These are phyloP conservation scores for Chrysoporthe puriensis DNA, from an alignment of 2,329 filamentous ascomycete genomes.

Conservation along the genomic window DNA sequence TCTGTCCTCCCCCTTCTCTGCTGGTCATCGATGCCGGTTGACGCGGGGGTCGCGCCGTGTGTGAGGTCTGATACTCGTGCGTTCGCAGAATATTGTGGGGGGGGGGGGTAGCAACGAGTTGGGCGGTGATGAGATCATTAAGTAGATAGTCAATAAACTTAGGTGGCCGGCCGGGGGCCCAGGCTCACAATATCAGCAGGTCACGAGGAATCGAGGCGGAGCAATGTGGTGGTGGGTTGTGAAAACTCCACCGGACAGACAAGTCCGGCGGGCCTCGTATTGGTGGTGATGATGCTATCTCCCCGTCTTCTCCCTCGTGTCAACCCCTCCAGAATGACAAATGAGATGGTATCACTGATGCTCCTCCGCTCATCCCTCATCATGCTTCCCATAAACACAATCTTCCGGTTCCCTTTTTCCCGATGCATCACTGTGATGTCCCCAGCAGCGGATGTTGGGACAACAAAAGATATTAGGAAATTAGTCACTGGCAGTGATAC, in stretches of 20 bases:
- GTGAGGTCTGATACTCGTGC: too few species aligned
- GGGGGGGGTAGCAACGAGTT: too few species aligned
- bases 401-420: neutral
- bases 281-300: neutral
- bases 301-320: neutral
- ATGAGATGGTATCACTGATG: constrained; percentile 14
- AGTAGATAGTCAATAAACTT: too few species aligned
- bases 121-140: too few species aligned
- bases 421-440: too few species aligned
- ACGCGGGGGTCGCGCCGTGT: too few species aligned
- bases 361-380: constrained; percentile 10
- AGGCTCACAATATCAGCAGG: neutral
- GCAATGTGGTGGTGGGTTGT: neutral
- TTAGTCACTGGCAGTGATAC: too few species aligned
- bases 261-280: neutral
- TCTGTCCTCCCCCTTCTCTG: too few species aligned
- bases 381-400: neutral
- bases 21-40: too few species aligned
- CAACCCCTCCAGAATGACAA: neutral
- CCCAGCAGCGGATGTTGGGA: too few species aligned
- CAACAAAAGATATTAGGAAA: too few species aligned
- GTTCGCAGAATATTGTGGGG: too few species aligned
- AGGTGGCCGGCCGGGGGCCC: neutral
- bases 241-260: neutral
- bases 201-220: neutral